Conservation (phyloP, 2,329 filamentous ascomycete genomes). For the Meredithiella fracta region DNA sequence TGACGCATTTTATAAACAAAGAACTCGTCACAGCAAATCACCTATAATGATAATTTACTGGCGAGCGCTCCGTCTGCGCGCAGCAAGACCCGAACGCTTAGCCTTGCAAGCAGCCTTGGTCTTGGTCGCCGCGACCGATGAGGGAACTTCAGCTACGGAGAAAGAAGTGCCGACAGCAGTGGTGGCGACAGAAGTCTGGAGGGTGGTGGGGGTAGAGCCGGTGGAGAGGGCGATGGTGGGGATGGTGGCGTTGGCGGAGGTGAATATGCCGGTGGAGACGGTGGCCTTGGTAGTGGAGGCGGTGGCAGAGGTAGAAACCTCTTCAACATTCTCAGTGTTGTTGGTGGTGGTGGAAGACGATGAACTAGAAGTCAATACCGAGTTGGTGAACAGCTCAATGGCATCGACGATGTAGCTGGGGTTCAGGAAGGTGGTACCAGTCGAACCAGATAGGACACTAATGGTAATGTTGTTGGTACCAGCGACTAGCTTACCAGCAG, state of each 20-base stretch:
- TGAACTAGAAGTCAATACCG: background rate
- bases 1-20: background rate
- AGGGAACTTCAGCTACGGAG: background rate
- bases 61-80: background rate
- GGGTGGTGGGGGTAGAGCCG: background rate
- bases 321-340: background rate
- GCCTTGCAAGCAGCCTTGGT: slow-evolving; percentile 10
- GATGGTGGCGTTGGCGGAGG: background rate
- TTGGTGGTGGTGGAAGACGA: background rate
- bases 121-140: background rate
- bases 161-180: background rate
- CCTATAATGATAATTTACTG: background rate
- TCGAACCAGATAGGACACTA: slow-evolving; percentile 40
- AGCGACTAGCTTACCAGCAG: slow-evolving; percentile 39
- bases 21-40: background rate
- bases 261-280: background rate
- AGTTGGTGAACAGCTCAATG: slow-evolving; percentile 14
- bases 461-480: slow-evolving; percentile 50
- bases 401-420: slow-evolving; percentile 31
- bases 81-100: background rate
- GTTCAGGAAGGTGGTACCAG: slow-evolving; percentile 35
- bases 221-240: background rate
- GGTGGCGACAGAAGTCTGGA: background rate
- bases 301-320: background rate
- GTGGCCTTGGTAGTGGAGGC: background rate